Conservation (phyloP, 1,139 yeast genomes). For the Kodamaea ohmeri region DNA sequence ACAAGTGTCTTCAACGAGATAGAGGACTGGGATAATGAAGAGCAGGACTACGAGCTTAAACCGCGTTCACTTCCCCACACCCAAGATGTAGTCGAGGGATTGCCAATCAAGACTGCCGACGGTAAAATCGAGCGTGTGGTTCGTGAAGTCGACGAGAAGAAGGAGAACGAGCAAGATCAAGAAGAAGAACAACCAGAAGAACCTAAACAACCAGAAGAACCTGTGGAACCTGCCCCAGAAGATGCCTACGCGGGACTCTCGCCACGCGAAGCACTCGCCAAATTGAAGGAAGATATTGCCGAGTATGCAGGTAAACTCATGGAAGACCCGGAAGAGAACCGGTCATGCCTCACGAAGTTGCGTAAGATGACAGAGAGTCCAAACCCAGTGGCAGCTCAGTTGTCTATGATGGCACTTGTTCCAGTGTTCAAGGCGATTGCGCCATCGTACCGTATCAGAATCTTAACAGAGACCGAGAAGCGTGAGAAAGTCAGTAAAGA, state of each 20-base stretch:
- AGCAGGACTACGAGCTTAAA: constrained; percentile 63
- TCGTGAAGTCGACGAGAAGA: constrained; percentile 29
- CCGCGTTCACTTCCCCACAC: constrained; percentile 46
- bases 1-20: constrained; percentile 40
- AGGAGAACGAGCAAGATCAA: constrained; percentile 18
- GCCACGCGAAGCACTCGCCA: constrained; percentile 56
- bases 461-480: constrained; percentile 76
- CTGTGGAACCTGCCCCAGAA: constrained; percentile 32
- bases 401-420: constrained; percentile 73
- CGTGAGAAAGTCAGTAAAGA: constrained; percentile 82
- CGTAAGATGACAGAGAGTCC: constrained; percentile 69
- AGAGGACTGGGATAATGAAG: constrained; percentile 54
- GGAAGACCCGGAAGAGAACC: constrained; percentile 90
- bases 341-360: constrained; percentile 62
- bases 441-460: constrained; percentile 85
- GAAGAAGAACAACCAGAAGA: constrained; percentile 15
- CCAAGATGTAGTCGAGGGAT: constrained; percentile 57
- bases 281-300: constrained; percentile 81
- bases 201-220: constrained; percentile 19
- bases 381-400: constrained; percentile 66
- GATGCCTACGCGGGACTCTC: constrained; percentile 47
- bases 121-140: constrained; percentile 70
- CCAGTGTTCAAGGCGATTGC: constrained; percentile 83
- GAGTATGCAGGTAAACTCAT: constrained; percentile 71
- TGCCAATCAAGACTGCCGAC: constrained; percentile 74